phyloP scores from a whole-genome alignment of 2,329 filamentous ascomycete genomes.

The Zalaria sp. region DNA sequence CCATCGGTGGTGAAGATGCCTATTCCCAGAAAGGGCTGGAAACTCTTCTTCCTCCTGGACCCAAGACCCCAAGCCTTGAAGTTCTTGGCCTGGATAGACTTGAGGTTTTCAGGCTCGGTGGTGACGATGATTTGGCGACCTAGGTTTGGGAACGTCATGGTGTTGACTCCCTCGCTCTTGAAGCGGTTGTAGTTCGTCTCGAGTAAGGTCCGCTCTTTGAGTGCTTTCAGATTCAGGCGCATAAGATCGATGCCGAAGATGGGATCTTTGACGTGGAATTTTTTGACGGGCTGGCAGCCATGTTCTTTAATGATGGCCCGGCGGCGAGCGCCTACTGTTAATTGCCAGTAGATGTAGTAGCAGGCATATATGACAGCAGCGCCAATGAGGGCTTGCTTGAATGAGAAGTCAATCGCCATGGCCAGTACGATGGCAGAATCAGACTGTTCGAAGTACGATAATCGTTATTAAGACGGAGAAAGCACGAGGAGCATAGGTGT shows the following conservation, averaged over 20 bases:
- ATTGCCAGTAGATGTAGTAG: slow-evolving; percentile 20
- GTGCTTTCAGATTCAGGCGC: slow-evolving; percentile 22
- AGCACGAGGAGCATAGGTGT: too few relatives aligned
- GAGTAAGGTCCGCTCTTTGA: slow-evolving; percentile 23
- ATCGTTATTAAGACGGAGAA: too few relatives aligned
- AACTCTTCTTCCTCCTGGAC: slow-evolving; percentile 16
- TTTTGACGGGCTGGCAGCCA: slow-evolving; percentile 32
- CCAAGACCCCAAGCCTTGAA: slow-evolving; percentile 33
- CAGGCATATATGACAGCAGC: slow-evolving; percentile 17
- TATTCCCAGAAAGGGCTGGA: slow-evolving; percentile 27
- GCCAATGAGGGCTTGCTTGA: slow-evolving; percentile 12
- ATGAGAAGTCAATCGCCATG: too few relatives aligned
- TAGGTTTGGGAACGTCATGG: slow-evolving; percentile 1
- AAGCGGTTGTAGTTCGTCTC: slow-evolving; percentile 20
- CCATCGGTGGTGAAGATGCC: slow-evolving; percentile 32
- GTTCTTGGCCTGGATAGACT: slow-evolving; percentile 28
- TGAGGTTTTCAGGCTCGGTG: slow-evolving; percentile 33
- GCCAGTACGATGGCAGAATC: too few relatives aligned
- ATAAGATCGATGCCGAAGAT: slow-evolving; percentile 40
- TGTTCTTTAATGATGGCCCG: slow-evolving; percentile 24
- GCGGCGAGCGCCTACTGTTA: slow-evolving; percentile 21
- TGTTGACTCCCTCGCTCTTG: slow-evolving; percentile 13
- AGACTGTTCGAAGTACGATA: background rate
- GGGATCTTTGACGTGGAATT: slow-evolving; percentile 39
- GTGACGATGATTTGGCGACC: slow-evolving; percentile 25